phyloP scores from a whole-genome alignment of 2,329 filamentous ascomycete species.

The Pezicula carpinea region DNA sequence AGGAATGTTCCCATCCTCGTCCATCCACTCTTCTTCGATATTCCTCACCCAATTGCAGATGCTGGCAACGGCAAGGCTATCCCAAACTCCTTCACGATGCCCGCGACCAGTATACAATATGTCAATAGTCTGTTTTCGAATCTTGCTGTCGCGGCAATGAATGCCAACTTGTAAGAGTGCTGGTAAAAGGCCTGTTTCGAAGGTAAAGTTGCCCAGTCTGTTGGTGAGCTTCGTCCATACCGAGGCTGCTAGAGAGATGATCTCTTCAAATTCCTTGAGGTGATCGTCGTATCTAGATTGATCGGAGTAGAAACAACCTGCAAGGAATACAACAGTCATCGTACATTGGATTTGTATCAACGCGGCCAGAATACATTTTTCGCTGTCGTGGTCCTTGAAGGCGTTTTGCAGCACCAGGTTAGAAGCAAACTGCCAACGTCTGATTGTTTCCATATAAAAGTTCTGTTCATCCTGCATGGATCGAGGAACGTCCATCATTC shows the following conservation, averaged over 20 bases:
- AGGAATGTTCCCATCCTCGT: background rate
- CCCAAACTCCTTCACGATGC: constrained; percentile 13
- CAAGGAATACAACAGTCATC: constrained; percentile 3
- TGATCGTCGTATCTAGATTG: constrained; percentile 10
- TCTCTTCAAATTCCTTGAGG: constrained; percentile 5
- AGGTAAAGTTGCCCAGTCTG: constrained; percentile 1
- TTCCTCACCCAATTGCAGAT: constrained; percentile 6
- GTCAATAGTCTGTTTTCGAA: constrained; percentile 7
- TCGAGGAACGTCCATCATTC: background rate
- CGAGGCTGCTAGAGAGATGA: background rate
- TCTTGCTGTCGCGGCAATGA: constrained; percentile 5
- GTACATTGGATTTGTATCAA: constrained; percentile 7
- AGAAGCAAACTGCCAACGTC: constrained; percentile 5
- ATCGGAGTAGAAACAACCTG: background rate
- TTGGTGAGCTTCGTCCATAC: background rate
- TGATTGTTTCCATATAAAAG: constrained; percentile 2
- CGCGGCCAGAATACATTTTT: constrained; percentile 5
- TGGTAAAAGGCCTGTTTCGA: constrained; percentile 12
- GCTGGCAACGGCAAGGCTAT: constrained; percentile 2
- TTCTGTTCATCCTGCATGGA: constrained; percentile 5
- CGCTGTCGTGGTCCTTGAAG: background rate
- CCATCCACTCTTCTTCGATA: constrained; percentile 9
- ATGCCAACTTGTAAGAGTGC: constrained; percentile 8
- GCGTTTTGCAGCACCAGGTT: background rate
- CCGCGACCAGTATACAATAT: constrained; percentile 4